These are phyloP conservation scores for Septoria linicola DNA, from an alignment of 2,329 filamentous ascomycete species.

Conservation along the genomic window DNA sequence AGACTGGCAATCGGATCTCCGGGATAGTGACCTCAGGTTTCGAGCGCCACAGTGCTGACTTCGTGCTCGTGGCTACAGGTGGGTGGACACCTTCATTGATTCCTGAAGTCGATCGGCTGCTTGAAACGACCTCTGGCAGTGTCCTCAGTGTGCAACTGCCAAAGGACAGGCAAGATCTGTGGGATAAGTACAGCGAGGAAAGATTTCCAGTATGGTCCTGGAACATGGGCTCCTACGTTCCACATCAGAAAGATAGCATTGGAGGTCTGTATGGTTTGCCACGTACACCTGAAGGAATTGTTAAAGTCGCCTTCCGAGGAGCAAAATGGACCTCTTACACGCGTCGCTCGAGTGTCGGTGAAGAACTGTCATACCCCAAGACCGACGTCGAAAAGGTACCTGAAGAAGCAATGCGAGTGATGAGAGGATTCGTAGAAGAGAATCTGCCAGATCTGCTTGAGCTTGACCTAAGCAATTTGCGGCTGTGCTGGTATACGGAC, in stretches of 20 bases:
- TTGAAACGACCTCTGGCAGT: conserved; percentile 52
- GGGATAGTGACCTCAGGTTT: conserved; percentile 39
- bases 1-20: conserved; percentile 14
- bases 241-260: not conserved
- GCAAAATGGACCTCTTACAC: conserved; percentile 33
- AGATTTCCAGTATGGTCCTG: conserved; percentile 49
- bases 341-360: conserved; percentile 1
- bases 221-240: conserved; percentile 22
- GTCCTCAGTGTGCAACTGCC: conserved; percentile 50
- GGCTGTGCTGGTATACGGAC: conserved; percentile 56
- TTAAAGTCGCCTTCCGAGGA: conserved; percentile 33
- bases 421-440: conserved; percentile 36
- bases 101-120: conserved; percentile 37
- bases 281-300: conserved; percentile 26
- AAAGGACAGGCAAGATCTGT: conserved; percentile 38
- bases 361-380: conserved; percentile 26
- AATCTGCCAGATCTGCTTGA: conserved; percentile 44
- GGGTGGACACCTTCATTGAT: conserved; percentile 44
- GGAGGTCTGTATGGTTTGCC: conserved; percentile 31
- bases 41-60: conserved; percentile 43
- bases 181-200: conserved; percentile 43
- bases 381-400: conserved; percentile 27
- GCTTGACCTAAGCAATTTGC: conserved; percentile 44
- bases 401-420: conserved; percentile 29
- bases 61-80: conserved; percentile 32